Base-by-base conservation (phyloP, 2,329 filamentous ascomycete species). In the Teratosphaeria gauchensis region DNA sequence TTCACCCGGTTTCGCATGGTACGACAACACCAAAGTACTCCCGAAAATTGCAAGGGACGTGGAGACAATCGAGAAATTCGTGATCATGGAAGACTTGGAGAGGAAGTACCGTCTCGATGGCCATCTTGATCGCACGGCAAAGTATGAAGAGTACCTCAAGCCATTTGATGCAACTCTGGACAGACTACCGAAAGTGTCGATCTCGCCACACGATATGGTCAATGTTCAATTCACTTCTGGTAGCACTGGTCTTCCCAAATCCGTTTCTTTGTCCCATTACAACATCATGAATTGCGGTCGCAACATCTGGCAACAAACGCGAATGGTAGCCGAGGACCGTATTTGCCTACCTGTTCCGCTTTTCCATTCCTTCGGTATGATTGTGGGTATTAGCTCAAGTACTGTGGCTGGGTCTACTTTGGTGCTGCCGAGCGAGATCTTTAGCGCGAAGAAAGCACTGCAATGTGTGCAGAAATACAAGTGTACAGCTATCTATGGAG, bases 351-450 rank as follows among this genome's bases (percentile, higher is more conserved):
- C 89, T 2, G 89, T 89, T 0, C 90, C 90, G 0, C 79, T 94
- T 1, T 94, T 94, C 77, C 90, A 94, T 76, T 92, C 88, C 75
- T 92, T 92, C 69, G 89, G 89, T 2, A 82, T 92, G 19, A 88
- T 92, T 33, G 63, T 67, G n/a, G 65, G 63, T 51, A 64, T 68
- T 59, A 65, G 64, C 60, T 59, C 65, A 19, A 65, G 62, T 38
- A 64, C 63, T 19, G 64, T 66, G 16, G 64, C 61, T 8, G 88
- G 89, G 53, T 83, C 83, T 46, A 88, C 87, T 71, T 85, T 91
- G 55, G 84, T 92, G 9, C 90, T 90, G 67, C 88, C 89, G 0
- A 82, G 82, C 62, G 86, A 90, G 66, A 83, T 86, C 0, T 92
- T 92, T 67, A 65, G 64, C 58, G 57, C 65, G 1, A 63, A 60